These are phyloP conservation scores for Fraxinus paxiana DNA, from an alignment of 305 asterid species.

Conservation along the genomic window DNA sequence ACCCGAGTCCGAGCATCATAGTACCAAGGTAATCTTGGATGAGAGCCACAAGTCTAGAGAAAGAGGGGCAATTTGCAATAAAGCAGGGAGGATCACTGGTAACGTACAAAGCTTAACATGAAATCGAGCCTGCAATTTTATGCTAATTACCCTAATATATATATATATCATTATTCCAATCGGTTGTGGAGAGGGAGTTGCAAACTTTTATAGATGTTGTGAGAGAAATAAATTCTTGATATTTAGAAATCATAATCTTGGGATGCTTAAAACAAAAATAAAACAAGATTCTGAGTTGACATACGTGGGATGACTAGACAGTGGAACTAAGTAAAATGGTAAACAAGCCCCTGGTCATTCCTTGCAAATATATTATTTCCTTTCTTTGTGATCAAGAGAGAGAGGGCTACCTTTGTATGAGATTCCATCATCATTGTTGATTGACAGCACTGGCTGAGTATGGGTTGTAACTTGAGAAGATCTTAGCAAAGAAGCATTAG, in stretches of 20 bases:
- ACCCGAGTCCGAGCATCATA: too few relatives aligned
- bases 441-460: conserved; percentile 57
- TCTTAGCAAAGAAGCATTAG: conserved; percentile 57
- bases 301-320: not conserved
- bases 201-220: not conserved
- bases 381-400: not conserved
- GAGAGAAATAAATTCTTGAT: not conserved
- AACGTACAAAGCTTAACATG: not conserved
- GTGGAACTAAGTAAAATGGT: not conserved
- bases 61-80: not conserved
- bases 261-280: not conserved
- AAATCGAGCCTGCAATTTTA: not conserved
- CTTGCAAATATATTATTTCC: not conserved
- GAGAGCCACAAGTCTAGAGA: not conserved
- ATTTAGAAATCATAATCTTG: not conserved
- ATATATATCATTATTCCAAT: not conserved
- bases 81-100: not conserved
- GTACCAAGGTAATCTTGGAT: not conserved
- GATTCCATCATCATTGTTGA: conserved; percentile 83
- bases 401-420: conserved; percentile 48
- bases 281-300: not conserved
- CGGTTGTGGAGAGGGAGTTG: not conserved
- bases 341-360: not conserved
- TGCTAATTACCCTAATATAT: not conserved
- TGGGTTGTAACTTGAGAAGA: conserved; percentile 64